Evolutionary conservation across 306 rosid genomes (phyloP), one percentile per base, ranked within the genome.

Genomic region (Castanospermum australe): DNA sequence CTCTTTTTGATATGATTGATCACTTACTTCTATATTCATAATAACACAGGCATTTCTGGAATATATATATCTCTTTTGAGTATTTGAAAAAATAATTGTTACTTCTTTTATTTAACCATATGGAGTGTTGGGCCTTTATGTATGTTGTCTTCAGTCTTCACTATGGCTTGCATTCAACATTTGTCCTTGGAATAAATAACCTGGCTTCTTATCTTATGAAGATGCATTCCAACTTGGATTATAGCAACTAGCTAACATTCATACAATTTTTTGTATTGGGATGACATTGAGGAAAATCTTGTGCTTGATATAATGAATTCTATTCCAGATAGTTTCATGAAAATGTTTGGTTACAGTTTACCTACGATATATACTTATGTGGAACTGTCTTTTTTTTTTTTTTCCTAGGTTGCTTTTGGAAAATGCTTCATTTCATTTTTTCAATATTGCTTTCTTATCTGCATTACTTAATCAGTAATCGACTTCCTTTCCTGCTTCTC

Each of bases 111-210:
- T 52, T 61, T 64, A 54, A 52, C 78, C 50, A 74, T 39, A 60
- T 79, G 59, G 17, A 62, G 8, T 1, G 5, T 28, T 65, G 50
- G 36, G 24, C 62, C 73, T 20, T 71, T 66, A 21, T 32, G 73
- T 57, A 52, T 68, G 22, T 9, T 33, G 35, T 61, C 75, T 68
- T 54, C 48, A 22, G 14, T 60, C 11, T 41, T 61, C 56, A n/a
- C 13, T 52, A 15, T 55, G 42, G 47, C 35, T 42, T 75, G 30
- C 47, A 2, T 75, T 79, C 35, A 42, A 30, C 6, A 41, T 42
- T 67, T 51, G n/a, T 65, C 33, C 81, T 30, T 68, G 79, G 38
- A 52, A 59, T 44, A 75, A 54, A 63, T 39, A 39, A 60, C n/a
- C 1, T 35, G 55, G 22, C 61, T 9, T 22, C 57, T 17, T 44